These are phyloP conservation scores for Trametes cubensis DNA, from an alignment of 768 basidiomycete genomes.

Conservation along the genomic window DNA sequence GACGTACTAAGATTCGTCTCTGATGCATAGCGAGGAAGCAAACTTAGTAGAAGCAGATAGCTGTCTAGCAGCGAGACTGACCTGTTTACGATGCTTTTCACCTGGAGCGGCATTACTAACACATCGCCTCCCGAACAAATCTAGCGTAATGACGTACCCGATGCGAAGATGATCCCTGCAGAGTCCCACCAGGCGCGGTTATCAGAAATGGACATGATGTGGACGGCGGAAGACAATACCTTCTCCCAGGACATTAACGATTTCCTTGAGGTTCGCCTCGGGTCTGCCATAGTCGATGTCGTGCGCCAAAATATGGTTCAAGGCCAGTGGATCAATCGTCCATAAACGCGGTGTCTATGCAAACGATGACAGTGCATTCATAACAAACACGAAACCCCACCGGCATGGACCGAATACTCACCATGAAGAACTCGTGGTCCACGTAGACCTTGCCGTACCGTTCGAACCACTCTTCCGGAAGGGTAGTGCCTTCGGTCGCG, in stretches of 20 bases:
- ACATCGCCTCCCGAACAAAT: background rate
- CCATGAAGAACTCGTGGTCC: slow-evolving; percentile 48
- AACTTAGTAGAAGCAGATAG: too few species aligned
- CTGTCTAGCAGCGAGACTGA: slow-evolving; percentile 9
- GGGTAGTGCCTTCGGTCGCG: slow-evolving; percentile 45
- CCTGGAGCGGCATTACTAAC: slow-evolving; percentile 16
- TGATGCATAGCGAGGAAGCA: background rate
- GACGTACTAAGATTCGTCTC: slow-evolving; percentile 34
- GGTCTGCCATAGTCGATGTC: slow-evolving; percentile 60
- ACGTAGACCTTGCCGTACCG: slow-evolving; percentile 50
- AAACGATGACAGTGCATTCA: background rate
- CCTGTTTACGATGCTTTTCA: slow-evolving; percentile 44
- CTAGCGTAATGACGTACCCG: background rate
- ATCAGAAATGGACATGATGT: background rate
- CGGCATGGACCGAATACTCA: slow-evolving; percentile 29
- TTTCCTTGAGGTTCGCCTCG: slow-evolving; percentile 36
- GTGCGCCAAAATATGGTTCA: slow-evolving; percentile 65
- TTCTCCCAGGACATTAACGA: slow-evolving; percentile 46
- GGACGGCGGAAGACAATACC: slow-evolving; percentile 28
- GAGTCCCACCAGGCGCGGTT: too few species aligned
- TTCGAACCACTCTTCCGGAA: slow-evolving; percentile 43
- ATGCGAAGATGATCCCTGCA: slow-evolving; percentile 8
- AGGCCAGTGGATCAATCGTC: slow-evolving; percentile 55
- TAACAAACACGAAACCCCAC: background rate
- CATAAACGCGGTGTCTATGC: slow-evolving; percentile 17